A percentile compares a stretch with the other conserved stretches of the same genome.
Conservation (phyloP, 495 filamentous ascomycete genomes). For the Lasiosphaeris hirsuta region DNA sequence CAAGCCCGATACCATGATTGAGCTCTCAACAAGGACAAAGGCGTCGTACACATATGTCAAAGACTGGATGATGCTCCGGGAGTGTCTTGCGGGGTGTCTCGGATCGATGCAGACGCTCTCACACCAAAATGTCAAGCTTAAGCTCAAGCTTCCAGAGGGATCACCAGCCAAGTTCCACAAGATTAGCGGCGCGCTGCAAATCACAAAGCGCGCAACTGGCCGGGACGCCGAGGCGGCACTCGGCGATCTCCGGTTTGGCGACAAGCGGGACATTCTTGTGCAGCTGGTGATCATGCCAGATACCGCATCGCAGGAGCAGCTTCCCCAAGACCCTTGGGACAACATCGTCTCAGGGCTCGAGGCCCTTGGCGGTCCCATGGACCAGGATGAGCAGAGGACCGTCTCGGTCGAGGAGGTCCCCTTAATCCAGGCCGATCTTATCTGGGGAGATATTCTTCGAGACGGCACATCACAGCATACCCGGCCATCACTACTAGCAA, state of each 20-base stretch:
- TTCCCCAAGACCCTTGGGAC: constrained; percentile 95
- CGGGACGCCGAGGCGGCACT: constrained; percentile 91
- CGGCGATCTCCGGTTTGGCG: constrained; percentile 91
- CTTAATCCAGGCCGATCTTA: constrained; percentile 90
- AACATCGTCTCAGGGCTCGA: constrained; percentile 93
- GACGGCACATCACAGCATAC: constrained; percentile 87
- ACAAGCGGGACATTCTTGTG: constrained; percentile 95
- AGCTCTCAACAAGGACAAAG: constrained; percentile 92
- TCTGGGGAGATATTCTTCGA: constrained; percentile 89
- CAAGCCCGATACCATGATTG: constrained; percentile 98
- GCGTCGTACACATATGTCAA: constrained; percentile 98
- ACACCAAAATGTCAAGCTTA: constrained; percentile 98
- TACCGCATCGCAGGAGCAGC: constrained; percentile 75
- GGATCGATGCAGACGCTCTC: constrained; percentile 92
- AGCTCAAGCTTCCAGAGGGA: constrained; percentile 89
- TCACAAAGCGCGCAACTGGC: constrained; percentile 96
- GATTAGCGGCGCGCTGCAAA: constrained; percentile 94
- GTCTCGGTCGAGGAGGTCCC: constrained; percentile 92
- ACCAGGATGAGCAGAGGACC: constrained; percentile 80
- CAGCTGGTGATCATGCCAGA: constrained; percentile 93
- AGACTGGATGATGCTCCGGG: constrained; percentile 99
- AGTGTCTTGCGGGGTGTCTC: constrained; percentile 93
- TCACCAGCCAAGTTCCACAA: constrained; percentile 98
- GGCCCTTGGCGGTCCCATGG: constrained; percentile 85
- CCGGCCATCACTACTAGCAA: constrained; percentile 88